Evolutionary conservation across 495 filamentous ascomycete genomes (phyloP), one percentile per base, ranked within the genome.

Genomic region (Talaromyces ruber): DNA sequence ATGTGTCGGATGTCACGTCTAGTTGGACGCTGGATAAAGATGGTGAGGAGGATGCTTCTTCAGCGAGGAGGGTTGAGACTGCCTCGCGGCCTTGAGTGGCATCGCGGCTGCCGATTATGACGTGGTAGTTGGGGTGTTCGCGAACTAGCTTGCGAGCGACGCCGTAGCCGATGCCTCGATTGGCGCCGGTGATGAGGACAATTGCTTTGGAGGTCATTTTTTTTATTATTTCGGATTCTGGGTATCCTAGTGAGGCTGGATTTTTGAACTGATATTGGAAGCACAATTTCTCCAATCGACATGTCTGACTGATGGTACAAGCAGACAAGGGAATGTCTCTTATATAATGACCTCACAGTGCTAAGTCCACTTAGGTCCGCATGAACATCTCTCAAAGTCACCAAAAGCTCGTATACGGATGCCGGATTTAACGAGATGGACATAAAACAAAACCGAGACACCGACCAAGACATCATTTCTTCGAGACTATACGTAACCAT

Each of bases 101-200:
- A 14, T 63, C 64, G 21, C 77, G 77, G 24, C 68, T 66, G 21
- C 70, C 65, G 21, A 81, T 64, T 34, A 80, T 70, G 32, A 81
- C 65, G n/a, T 75, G 69, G 61, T 76, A 79, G 1, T 60, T 43
- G 6, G 71, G 47, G 21, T 70, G 69, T n/a, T 63, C 54, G 6
- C 63, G 65, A 21, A 68, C 63, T 12, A 81, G 67, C 24, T 71
- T 68, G 34, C 69, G 67, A 12, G 71, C 74, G 0, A 71, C 70
- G 37, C 70, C 75, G 55, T 73, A 75, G 18, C 79, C 76, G 53
- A 82, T 72, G 7, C 80, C 79, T 62, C 72, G 70, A 65, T 81
- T 82, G 12, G 69, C 76, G 21, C 79, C 78, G 59, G 76, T 74
- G 54, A 76, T 71, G 30, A 79, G 73, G 34, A 72, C 73, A 29